Base-by-base conservation (phyloP, 179 eudicot genomes). In the Pouteria campechiana region DNA sequence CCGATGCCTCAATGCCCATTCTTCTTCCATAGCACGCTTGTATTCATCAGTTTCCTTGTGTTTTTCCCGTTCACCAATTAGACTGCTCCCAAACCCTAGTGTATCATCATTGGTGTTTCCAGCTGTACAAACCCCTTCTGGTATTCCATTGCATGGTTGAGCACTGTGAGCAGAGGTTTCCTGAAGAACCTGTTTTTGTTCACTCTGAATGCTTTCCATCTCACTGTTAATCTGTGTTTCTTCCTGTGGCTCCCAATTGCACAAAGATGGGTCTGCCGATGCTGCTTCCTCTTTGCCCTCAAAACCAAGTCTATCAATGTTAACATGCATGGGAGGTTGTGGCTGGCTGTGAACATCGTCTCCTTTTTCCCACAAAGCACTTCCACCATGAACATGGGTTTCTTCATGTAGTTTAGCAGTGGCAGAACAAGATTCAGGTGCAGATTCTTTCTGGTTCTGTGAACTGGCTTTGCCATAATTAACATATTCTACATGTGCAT, bases 11-110 rank as follows among this genome's bases (percentile, higher is more conserved):
- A 87, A 54, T 60, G 70, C 83, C 85, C 44, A 65, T 52, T 86
- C 95, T 79, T 76, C 78, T 67, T 81, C 93, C 68, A 64, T 37
- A 33, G 93, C 95, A 46, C 65, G 79, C 48, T 76, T 79, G 56
- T 81, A 89, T 62, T 67, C 97, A 55, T 72, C 90, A 10, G 93
- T 89, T 73, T 89, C 90, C 73, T 89, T 89, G 3, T 66, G 68
- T 73, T 66, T 85, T 61, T 89, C 83, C 22, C 95, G 64, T 23
- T 79, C 68, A 32, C 21, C 63, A 52, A 86, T 61, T n/a, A 85
- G 16, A 48, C 53, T 58, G 44, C 21, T 47, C 36, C 57, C 58
- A 27, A 38, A 6, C 28, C 17, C n/a, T 9, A 22, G 25, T 40
- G 25, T 37, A 35, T 34, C 50, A 41, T 17, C 65, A 39, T 44